Evolutionary conservation across 192 early-diverging fungal species (phyloP), one percentile per base, ranked within the genome.

Genomic region (Diversispora epigaea): DNA sequence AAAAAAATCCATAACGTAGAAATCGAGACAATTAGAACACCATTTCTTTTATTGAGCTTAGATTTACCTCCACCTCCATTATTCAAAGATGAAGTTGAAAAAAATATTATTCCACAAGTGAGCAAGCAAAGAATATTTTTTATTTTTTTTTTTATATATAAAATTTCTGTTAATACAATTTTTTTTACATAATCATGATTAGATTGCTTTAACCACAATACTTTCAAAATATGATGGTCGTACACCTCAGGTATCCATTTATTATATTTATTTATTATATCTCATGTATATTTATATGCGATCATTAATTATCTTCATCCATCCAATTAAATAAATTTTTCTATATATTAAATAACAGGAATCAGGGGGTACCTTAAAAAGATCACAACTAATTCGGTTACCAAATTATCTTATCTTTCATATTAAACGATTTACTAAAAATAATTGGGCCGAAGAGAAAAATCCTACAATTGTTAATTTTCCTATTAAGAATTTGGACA

Each of bases 381-480:
- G 90, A 32, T 96, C 91, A 80, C 88, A 88, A 44, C 85, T 98
- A 52, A 88, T 83, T 8, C 81, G 81, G 4, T 82, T 98, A 10
- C 97, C 97, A 8, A 84, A 84, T 32, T 99, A 91, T 77, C 81
- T 99, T 19, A 92, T 99, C 32, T 92, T 97, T 68, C 91, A 95
- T 77, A 90, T 98, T 64, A 95, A 94, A 77, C 86, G 97, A 11
- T 95, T 99, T 68, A 88, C 89, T 0, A 96, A 93, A 73, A 93
- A 92, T 80, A 92, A 89, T 58, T 94, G 92, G 81, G 80, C 86
- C 1, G 77, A 80, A 21, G 97, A 99, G 77, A 97, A 97, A 82
- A 99, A 99, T 78, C 93, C 93, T 0, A 99, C 97, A 0, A 96
- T 99, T 75, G 95, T 99, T 4, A 97, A 95, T 71, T 99, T 94